phyloP scores from a whole-genome alignment of 176 grass and related monocot species.

The Panicum miliaceum region DNA sequence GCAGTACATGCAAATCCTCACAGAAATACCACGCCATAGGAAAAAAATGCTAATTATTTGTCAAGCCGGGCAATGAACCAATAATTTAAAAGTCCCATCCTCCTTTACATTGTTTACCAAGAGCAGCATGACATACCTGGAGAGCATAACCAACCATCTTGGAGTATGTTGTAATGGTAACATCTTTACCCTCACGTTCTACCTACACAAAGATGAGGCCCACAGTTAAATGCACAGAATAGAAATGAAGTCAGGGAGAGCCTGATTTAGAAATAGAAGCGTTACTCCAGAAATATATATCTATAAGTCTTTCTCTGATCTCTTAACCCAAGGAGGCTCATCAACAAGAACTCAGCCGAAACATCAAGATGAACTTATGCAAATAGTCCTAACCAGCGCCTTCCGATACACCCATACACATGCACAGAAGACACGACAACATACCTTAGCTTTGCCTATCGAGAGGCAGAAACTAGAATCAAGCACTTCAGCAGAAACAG shows the following conservation, averaged over 20 bases:
- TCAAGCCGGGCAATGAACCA: background rate
- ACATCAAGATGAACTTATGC: constrained; percentile 1
- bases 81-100: background rate
- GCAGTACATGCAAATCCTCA: constrained; percentile 15
- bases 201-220: constrained; percentile 63
- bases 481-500: constrained; percentile 88
- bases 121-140: constrained; percentile 57
- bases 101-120: constrained; percentile 9
- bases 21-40: constrained; percentile 10
- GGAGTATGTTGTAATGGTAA: constrained; percentile 88
- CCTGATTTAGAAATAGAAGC: background rate
- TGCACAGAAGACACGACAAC: constrained; percentile 13
- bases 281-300: constrained; percentile 28
- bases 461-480: constrained; percentile 96
- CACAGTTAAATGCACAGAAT: constrained; percentile 31
- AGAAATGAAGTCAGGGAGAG: background rate
- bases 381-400: background rate
- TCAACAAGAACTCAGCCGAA: constrained; percentile 11
- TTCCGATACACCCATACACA: constrained; percentile 6
- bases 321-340: background rate
- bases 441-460: constrained; percentile 98
- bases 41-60: background rate
- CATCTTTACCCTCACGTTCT: constrained; percentile 86
- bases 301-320: constrained; percentile 13
- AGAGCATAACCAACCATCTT: constrained; percentile 99